Conservation (phyloP, 2,329 filamentous ascomycete genomes). For the Magnaporthiopsis poae region DNA sequence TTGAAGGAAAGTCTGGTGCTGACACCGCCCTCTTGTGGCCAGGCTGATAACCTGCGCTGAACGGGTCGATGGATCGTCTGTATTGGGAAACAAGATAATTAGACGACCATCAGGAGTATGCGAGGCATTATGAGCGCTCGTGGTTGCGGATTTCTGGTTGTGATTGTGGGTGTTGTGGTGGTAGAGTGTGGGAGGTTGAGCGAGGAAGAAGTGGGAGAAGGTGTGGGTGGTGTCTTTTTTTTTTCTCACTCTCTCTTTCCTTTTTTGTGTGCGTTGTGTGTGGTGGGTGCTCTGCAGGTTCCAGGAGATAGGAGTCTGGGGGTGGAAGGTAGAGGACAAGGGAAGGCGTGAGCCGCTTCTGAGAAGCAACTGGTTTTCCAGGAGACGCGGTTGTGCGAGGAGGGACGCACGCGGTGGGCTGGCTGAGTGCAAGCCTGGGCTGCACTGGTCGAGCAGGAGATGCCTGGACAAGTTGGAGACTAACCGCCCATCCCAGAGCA, state of each 20-base stretch:
- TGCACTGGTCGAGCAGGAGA: background rate
- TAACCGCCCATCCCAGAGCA: background rate
- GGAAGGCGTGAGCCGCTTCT: background rate
- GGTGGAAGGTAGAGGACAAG: background rate
- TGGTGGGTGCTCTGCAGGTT: too few relatives aligned
- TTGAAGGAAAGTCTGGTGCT: conserved; percentile 33
- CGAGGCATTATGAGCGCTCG: background rate
- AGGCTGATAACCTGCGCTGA: conserved; percentile 1
- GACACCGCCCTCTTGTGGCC: conserved; percentile 41
- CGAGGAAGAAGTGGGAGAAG: too few relatives aligned
- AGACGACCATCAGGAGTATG: background rate
- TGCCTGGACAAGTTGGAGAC: background rate
- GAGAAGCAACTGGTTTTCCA: background rate
- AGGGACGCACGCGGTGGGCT: too few relatives aligned
- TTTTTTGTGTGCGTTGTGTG: too few relatives aligned
- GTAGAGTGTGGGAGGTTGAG: background rate
- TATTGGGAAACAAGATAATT: conserved; percentile 13
- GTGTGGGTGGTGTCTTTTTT: too few relatives aligned
- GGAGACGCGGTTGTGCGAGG: too few relatives aligned
- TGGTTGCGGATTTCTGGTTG: background rate
- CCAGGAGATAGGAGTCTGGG: too few relatives aligned
- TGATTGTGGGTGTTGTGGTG: background rate
- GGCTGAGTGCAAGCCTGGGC: too few relatives aligned
- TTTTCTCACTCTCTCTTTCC: too few relatives aligned
- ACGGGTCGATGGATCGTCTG: conserved; percentile 4